phyloP scores from a whole-genome alignment of 495 filamentous ascomycete species.

The Aspergillus cristatus region DNA sequence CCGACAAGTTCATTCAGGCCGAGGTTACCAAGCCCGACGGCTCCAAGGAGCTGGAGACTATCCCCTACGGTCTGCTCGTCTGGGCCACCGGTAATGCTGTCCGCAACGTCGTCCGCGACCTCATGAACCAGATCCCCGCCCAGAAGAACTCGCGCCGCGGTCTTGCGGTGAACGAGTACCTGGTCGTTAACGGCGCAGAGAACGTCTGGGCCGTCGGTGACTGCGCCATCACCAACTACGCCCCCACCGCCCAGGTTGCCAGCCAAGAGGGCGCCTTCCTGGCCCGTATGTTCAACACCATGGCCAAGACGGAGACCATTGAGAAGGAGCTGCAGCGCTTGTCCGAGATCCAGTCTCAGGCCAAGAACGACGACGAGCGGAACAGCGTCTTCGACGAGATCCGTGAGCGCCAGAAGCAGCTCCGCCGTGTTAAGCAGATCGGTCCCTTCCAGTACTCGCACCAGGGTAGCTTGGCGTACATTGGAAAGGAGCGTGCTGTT shows the following conservation, averaged over 20 bases:
- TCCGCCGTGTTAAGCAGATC: conserved; percentile 82
- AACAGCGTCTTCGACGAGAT: conserved; percentile 59
- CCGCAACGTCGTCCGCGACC: conserved; percentile 76
- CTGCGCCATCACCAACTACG: conserved; percentile 93
- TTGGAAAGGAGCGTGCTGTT: conserved; percentile 94
- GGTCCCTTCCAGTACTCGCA: conserved; percentile 97
- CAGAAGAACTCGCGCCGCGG: conserved; percentile 93
- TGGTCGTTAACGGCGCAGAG: conserved; percentile 92
- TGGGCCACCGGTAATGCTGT: conserved; percentile 98
- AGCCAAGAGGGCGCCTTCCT: conserved; percentile 94
- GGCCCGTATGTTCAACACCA: conserved; percentile 92
- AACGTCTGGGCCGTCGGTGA: conserved; percentile 92
- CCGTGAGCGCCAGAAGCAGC: conserved; percentile 71
- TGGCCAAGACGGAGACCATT: conserved; percentile 80
- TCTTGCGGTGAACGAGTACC: conserved; percentile 94
- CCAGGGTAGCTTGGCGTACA: conserved; percentile 94
- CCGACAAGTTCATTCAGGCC: conserved; percentile 88
- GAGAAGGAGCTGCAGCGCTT: conserved; percentile 60
- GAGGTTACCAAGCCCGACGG: conserved; percentile 81
- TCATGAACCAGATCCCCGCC: conserved; percentile 85
- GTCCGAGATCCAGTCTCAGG: conserved; percentile 53
- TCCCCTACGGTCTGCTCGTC: conserved; percentile 93
- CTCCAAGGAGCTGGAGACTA: conserved; percentile 64
- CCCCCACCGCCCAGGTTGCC: conserved; percentile 94
- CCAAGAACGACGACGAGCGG: conserved; percentile 47